Evolutionary conservation across 805 yeast genomes (phyloP), one percentile per base, ranked within the genome.

Genomic region (Yamadazyma olivae): DNA sequence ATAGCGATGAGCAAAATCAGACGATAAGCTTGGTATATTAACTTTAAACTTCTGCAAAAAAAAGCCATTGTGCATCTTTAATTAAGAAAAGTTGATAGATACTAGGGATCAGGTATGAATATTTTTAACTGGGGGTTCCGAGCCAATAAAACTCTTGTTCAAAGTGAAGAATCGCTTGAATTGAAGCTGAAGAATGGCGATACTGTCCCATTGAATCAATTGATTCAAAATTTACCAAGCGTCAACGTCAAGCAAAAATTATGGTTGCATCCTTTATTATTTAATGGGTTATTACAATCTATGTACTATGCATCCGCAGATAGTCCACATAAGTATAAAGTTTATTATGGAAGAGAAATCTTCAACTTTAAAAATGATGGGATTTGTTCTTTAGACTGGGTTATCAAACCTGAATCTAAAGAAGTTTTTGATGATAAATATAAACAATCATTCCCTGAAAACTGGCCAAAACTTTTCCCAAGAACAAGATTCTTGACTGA

Each of bases 241-340:
- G 36, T 17, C 4, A 33, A 46, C 27, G 46, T 56, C 2, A 21
- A 40, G 15, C 46, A 52, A 26, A 68, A 67, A 47, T 71, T 81
- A 46, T 61, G 75, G 56, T 63, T 82, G 53, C 74, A 77, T 43
- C 93, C 93, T 6, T 58, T 74, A 3, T 56, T 83, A 19, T 77
- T 77, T 56, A 79, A 79, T 41, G 96, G 96, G 17, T 73, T 82
- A 38, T 59, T 86, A 18, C 96, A 90, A 58, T 88, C 96, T 2
- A 52, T 83, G 54, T 80, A 77, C 51, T 77, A 90, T 30, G 74
- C 81, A 2, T 58, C 69, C 16, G 75, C 77, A 25, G 70, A 71
- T 38, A 72, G 73, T 39, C 64, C 75, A n/a, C 61, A 64, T 27
- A 57, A 58, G 19, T 82, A 81, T 48, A 49, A 62, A 28, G 74